Percentiles rank a stretch among this genome's conserved stretches.
Conservation (phyloP, 176 grass and related monocot species). For the Pharus latifolius region DNA sequence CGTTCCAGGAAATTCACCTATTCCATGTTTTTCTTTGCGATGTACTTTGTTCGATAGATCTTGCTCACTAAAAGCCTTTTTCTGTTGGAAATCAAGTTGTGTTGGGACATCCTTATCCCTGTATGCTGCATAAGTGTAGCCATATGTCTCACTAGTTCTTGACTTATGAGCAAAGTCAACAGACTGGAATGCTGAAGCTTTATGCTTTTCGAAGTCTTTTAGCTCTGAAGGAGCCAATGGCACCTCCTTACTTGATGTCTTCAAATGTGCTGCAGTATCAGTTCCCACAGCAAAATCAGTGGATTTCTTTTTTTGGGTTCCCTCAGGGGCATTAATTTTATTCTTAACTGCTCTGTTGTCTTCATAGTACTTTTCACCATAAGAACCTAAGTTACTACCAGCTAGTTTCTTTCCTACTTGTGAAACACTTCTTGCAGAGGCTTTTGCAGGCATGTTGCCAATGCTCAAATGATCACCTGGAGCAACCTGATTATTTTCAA, state of each 20-base stretch:
- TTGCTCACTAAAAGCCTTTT: conserved; percentile 37
- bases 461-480: conserved; percentile 30
- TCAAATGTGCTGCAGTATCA: conserved; percentile 33
- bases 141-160: conserved; percentile 38
- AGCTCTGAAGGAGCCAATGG: conserved; percentile 38
- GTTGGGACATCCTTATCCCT: conserved; percentile 49
- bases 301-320: conserved; percentile 40
- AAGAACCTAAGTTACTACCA: conserved; percentile 17
- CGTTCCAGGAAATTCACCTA: conserved; percentile 38
- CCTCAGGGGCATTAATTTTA: conserved; percentile 27
- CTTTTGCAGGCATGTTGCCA: conserved; percentile 36
- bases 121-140: conserved; percentile 40
- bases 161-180: conserved; percentile 34
- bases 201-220: conserved; percentile 64
- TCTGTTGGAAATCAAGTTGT: conserved; percentile 63
- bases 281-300: conserved; percentile 23
- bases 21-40: conserved; percentile 46
- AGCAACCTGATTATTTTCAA: conserved; percentile 34
- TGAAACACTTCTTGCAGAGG: conserved; percentile 27
- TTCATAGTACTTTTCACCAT: conserved; percentile 34
- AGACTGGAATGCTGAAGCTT: conserved; percentile 14
- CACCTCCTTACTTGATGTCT: conserved; percentile 46
- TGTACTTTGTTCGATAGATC: conserved; percentile 33
- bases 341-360: conserved; percentile 39
- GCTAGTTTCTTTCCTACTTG: conserved; percentile 30